Evolutionary conservation across 2,329 filamentous ascomycete species (phyloP), one percentile per base, ranked within the genome.

Genomic region (Talaromyces sp.): DNA sequence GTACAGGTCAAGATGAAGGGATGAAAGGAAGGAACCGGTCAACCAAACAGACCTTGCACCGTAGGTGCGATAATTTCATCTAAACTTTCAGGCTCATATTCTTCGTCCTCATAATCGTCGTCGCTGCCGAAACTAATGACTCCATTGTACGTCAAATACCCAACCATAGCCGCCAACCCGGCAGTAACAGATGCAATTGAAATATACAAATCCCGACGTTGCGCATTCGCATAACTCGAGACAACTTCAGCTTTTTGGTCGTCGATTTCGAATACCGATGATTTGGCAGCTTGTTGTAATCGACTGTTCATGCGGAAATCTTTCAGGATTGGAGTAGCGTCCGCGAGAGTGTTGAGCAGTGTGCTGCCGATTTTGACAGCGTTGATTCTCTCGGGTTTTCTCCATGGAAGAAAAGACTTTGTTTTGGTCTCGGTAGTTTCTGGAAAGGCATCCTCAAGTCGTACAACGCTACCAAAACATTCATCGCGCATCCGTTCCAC

Each of bases 401-500:
- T 67, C 74, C 73, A 76, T 5, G 73, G 73, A 25, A 76, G 63
- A 15, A 50, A 39, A 10, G 51, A 36, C 8, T 21, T 50, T n/a
- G 19, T 39, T 6, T 36, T 52, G 0, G 17, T 15, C 13, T 36
- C 22, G 15, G 35, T n/a, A 5, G 21, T 28, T 21, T 28, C 52
- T 15, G 45, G 31, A 22, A 66, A 67, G 2, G 69, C 67, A 43
- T 69, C 62, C 3, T 64, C 57, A 13, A 68, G 54, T 15, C 63
- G 60, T 21, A 67, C 60, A 10, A 62, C 53, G 5, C 60, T 46
- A 2, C 76, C 77, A 61, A 76, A 79, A 43, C 74, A 73, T 33
- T 64, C 62, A 5, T 62, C 58, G 28, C 70, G 66, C 63, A 78
- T 64, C 28, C 72, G 71, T 50, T 77, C 69, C 3, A 76, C 75